These are phyloP conservation scores for Quercus lobata DNA, from an alignment of 331 rosid species.

Conservation along the genomic window DNA sequence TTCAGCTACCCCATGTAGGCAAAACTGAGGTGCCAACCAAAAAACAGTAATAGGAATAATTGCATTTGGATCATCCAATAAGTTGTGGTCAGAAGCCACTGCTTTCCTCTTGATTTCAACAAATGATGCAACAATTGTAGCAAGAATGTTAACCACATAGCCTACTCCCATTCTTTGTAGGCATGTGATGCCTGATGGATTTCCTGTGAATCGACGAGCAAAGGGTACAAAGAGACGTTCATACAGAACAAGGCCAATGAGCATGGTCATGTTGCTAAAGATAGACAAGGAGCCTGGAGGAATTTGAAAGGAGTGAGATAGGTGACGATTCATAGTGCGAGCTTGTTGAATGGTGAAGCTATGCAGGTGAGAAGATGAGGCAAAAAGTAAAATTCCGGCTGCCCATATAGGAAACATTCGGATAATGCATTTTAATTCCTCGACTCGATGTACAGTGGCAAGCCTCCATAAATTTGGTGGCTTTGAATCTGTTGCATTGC, in stretches of 20 bases:
- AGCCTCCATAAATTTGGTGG: slow-evolving; percentile 62
- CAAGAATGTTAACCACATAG: slow-evolving; percentile 43
- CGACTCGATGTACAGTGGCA: slow-evolving; percentile 71
- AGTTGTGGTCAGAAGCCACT: slow-evolving; percentile 38
- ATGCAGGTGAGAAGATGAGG: slow-evolving; percentile 49
- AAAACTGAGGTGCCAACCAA: slow-evolving; percentile 26
- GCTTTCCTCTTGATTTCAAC: slow-evolving; percentile 12
- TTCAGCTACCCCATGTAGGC: no score
- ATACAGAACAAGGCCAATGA: slow-evolving; percentile 44
- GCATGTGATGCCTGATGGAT: slow-evolving; percentile 73
- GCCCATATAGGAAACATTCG: slow-evolving; percentile 84
- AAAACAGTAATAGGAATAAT: slow-evolving; percentile 62
- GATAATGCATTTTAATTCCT: slow-evolving; percentile 68
- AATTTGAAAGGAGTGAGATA: slow-evolving; percentile 53
- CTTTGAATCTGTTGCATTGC: slow-evolving; percentile 19
- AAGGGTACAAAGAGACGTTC: slow-evolving; percentile 31
- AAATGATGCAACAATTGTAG: slow-evolving; percentile 44
- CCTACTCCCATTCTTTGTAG: slow-evolving; percentile 84
- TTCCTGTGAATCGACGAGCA: slow-evolving; percentile 41
- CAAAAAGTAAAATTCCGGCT: slow-evolving; percentile 44
- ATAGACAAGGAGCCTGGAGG: slow-evolving; percentile 65
- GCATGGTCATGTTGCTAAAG: slow-evolving; percentile 53
- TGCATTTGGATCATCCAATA: slow-evolving; percentile 55
- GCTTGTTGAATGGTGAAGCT: slow-evolving; percentile 78
- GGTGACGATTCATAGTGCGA: slow-evolving; percentile 65